These are phyloP conservation scores for Paracorniculantispora psalliotae DNA, from an alignment of 2,329 filamentous ascomycete species.

Conservation along the genomic window DNA sequence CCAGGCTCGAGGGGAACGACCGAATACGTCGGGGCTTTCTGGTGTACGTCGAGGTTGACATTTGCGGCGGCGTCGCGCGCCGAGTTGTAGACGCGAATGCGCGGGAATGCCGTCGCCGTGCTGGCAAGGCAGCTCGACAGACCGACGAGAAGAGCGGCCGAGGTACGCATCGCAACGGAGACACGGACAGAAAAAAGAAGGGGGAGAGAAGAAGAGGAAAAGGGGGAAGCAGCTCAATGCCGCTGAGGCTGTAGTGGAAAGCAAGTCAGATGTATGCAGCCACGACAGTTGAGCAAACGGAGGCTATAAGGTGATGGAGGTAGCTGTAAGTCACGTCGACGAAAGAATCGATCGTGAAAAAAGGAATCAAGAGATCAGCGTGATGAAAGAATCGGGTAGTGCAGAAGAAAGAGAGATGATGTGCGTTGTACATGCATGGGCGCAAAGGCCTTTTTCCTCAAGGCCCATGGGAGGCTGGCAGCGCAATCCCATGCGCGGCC, in stretches of 20 bases:
- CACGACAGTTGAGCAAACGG: not conserved
- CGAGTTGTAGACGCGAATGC: constrained; percentile 17
- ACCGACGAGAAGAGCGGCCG: constrained; percentile 25
- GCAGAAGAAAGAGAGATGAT: not conserved
- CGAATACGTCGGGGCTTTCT: constrained; percentile 31
- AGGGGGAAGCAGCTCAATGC: not conserved
- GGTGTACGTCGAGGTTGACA: not conserved
- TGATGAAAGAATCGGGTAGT: not conserved
- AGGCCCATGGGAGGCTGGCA: not conserved
- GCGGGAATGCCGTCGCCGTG: constrained; percentile 26
- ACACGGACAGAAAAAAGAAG: not conserved
- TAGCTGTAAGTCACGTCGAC: not conserved
- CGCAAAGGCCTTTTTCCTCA: constrained; percentile 10
- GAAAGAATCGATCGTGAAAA: not conserved
- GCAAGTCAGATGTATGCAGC: not conserved
- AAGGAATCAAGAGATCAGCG: not conserved
- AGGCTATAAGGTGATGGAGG: not conserved
- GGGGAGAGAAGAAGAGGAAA: not conserved
- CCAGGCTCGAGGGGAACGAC: constrained; percentile 35
- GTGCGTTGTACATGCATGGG: constrained; percentile 3
- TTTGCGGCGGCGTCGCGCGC: constrained; percentile 5
- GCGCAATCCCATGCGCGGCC: too few relatives aligned
- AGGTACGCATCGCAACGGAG: constrained; percentile 25
- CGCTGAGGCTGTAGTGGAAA: not conserved
- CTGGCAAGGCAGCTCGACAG: constrained; percentile 25